Evolutionary conservation across 345 rosid species (phyloP).

Genomic region (Eucalyptus erythrocorys): DNA sequence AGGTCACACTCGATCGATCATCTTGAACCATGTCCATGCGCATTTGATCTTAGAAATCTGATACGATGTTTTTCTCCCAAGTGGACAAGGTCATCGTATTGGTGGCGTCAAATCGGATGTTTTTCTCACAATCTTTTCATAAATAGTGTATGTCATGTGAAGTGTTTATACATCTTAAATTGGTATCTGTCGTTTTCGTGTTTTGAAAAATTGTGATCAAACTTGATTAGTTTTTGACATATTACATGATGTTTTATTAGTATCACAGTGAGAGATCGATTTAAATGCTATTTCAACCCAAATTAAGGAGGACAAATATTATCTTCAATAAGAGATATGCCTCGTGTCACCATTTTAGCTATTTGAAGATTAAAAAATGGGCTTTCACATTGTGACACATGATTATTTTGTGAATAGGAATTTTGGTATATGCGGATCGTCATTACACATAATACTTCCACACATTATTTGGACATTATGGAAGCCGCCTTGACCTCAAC

Average conservation of each 20-base stretch:
- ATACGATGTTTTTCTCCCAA: too few species aligned
- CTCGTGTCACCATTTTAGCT: not conserved
- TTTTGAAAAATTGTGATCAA: too few species aligned
- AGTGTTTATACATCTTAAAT: too few species aligned
- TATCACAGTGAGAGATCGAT: not conserved
- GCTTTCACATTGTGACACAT: not conserved
- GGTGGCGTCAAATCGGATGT: too few species aligned
- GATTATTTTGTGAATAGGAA: not conserved
- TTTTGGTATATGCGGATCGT: not conserved
- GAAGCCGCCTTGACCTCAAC: not conserved
- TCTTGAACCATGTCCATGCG: too few species aligned
- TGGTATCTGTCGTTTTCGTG: too few species aligned
- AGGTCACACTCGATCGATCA: too few species aligned
- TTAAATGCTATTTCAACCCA: not conserved
- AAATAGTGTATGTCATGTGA: too few species aligned
- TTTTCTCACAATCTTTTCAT: too few species aligned
- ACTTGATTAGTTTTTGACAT: not conserved
- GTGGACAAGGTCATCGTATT: too few species aligned
- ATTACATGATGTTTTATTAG: not conserved
- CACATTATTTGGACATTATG: not conserved
- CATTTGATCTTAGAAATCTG: too few species aligned
- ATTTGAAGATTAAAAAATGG: not conserved
- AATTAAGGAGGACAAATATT: not conserved
- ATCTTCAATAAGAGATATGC: not conserved
- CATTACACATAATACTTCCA: not conserved